Base-by-base conservation (phyloP, 371 early-diverging fungal species). In the Mucor circinelloides region DNA sequence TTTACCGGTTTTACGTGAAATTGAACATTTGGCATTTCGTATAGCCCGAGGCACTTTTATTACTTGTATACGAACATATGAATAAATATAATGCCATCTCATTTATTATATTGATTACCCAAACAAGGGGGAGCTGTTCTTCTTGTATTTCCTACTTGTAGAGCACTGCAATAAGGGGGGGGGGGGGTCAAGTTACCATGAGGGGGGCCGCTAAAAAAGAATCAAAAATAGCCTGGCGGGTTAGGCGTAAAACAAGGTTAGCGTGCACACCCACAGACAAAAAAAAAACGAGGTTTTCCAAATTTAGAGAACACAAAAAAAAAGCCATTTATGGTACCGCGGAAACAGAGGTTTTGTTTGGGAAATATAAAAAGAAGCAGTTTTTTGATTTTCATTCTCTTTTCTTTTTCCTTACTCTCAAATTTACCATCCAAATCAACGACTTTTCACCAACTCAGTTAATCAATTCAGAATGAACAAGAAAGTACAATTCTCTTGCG, bases 401-500 rank as follows among this genome's bases (percentile, higher is more conserved):
- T 21, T 56, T 31, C 4, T 54, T 55, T 21, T 38, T 38, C 30
- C 31, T 28, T 21, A 13, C 21, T 34, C 17, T 34, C 21, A n/a
- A 13, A 25, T 63, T 55, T 30, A 12, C 42, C 12, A 50, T 23
- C 13, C 3, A 50, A 23, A 50, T 25, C 50, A 23, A 50, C 50
- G 23, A 23, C 25, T 23, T 50, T 50, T 25, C 21, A 50, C 23
- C 55, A 31, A 31, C 17, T 31, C 31, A 55, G 30, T 55, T n/a
- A 27, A 27, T 31, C 34, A 36, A 6, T 27, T 36, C 25, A 73
- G 40, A 9, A 74, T 57, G 65, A 64, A 36, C 55, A 82, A 82
- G 55, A 75, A 72, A 71, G 82, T 82, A 17, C 82, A 79, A 67
- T 82, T 82, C 62, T 66, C 79, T 27, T 68, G 74, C 27, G 66